A percentile compares a stretch with the other conserved stretches of the same genome.
phyloP scores from a whole-genome alignment of 1,139 yeast genomes.

The Saccharomyces uvarum region DNA sequence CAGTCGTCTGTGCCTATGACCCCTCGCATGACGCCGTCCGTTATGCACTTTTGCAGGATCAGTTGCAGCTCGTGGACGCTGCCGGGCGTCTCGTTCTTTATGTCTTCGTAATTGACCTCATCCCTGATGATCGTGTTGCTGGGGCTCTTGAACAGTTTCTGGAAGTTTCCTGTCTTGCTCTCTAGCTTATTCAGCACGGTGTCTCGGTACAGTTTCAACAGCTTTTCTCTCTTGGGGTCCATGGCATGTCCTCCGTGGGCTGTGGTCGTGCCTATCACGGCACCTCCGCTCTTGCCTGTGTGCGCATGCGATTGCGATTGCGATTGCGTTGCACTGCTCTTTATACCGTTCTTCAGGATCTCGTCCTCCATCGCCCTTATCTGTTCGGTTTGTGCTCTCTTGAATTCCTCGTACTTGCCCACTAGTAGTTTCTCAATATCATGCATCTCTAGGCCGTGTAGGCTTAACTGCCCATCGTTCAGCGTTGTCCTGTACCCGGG shows the following conservation, averaged over 20 bases:
- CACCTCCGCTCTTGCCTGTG: constrained; percentile 3
- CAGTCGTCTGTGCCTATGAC: constrained; percentile 20
- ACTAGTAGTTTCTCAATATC: constrained; percentile 20
- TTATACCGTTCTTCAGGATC: constrained; percentile 8
- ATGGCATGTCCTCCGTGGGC: neutral
- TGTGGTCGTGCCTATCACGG: constrained; percentile 2
- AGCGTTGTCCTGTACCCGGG: constrained; percentile 26
- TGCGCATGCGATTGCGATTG: constrained; percentile 5
- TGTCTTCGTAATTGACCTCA: constrained; percentile 19
- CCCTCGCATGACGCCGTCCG: constrained; percentile 26
- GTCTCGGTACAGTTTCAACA: constrained; percentile 27
- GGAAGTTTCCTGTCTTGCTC: constrained; percentile 14
- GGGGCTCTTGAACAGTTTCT: constrained; percentile 12
- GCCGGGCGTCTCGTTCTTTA: constrained; percentile 24
- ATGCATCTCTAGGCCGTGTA: constrained; percentile 25
- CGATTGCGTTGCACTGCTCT: neutral
- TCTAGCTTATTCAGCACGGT: constrained; percentile 29
- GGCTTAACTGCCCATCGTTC: constrained; percentile 28
- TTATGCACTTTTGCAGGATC: constrained; percentile 25
- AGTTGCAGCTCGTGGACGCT: constrained; percentile 30
- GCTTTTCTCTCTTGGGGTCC: constrained; percentile 27
- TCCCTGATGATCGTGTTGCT: constrained; percentile 14
- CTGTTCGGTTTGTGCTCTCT: constrained; percentile 11
- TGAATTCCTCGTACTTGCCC: constrained; percentile 15
- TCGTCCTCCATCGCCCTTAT: constrained; percentile 19